A percentile compares a stretch with the other conserved stretches of the same genome.
Conservation (phyloP, 768 basidiomycete species). For the Suillus hirtellus region DNA sequence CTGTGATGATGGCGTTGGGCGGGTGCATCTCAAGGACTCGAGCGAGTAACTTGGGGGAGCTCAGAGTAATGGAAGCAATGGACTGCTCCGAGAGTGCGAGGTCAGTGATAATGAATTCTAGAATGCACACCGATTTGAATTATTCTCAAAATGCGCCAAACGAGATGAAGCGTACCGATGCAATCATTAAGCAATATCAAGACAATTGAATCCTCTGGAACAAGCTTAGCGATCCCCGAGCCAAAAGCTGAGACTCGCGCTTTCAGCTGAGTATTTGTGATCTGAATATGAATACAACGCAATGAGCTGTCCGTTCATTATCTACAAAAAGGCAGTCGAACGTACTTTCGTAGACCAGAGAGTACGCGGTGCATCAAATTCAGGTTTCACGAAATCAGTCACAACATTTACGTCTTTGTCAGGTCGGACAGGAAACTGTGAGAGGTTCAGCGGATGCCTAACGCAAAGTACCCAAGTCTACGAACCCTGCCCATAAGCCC, state of each 20-base stretch:
- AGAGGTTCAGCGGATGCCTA: neutral
- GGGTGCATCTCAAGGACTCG: constrained; percentile 63
- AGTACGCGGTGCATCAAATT: constrained; percentile 65
- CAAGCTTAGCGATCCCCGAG: constrained; percentile 64
- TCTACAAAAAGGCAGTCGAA: neutral
- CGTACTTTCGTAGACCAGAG: constrained; percentile 79
- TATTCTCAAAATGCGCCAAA: neutral
- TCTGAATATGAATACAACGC: constrained; percentile 40
- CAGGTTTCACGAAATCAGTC: constrained; percentile 65
- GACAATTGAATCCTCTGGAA: constrained; percentile 63
- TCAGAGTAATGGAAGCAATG: constrained; percentile 66
- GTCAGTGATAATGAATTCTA: constrained; percentile 80
- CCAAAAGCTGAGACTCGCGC: constrained; percentile 72
- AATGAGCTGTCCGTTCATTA: neutral
- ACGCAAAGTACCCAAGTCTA: constrained; percentile 16
- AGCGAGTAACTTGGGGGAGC: constrained; percentile 60
- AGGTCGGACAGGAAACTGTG: constrained; percentile 73
- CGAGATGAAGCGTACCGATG: constrained; percentile 50
- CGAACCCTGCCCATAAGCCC: constrained; percentile 79
- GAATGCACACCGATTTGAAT: constrained; percentile 8
- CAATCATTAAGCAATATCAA: constrained; percentile 79
- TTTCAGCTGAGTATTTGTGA: constrained; percentile 71
- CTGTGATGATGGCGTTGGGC: constrained; percentile 74
- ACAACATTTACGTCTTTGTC: constrained; percentile 69
- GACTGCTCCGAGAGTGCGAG: constrained; percentile 74